Conservation (phyloP, 2,329 filamentous ascomycete species). For the Aspergillus sp. region DNA sequence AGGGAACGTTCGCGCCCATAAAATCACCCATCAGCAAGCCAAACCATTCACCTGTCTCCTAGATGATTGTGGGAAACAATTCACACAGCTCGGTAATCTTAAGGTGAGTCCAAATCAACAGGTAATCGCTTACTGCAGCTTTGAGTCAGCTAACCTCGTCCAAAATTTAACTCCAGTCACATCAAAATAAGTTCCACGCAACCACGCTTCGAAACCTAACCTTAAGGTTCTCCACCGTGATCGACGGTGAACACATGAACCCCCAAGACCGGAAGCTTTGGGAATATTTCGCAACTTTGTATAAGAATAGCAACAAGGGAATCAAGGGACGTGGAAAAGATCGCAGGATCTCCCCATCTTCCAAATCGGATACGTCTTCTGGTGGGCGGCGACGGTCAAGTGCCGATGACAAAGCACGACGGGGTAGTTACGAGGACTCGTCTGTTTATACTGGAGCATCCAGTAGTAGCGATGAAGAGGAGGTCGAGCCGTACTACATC, state of each 20-base stretch:
- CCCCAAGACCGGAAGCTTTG: conserved; percentile 73
- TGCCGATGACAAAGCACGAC: conserved; percentile 27
- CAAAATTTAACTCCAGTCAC: conserved; percentile 57
- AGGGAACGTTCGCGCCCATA: conserved; percentile 81
- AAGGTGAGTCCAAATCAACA: conserved; percentile 60
- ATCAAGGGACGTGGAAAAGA: conserved; percentile 95
- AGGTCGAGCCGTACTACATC: conserved; percentile 28
- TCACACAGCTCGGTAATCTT: conserved; percentile 87
- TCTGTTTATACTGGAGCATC: conserved; percentile 32
- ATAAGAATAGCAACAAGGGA: conserved; percentile 97
- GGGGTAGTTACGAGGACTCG: conserved; percentile 29
- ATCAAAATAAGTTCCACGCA: conserved; percentile 91
- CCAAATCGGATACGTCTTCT: conserved; percentile 20
- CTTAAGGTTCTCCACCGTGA: conserved; percentile 65
- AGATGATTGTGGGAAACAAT: conserved; percentile 81
- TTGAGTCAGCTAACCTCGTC: not conserved
- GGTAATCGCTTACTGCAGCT: not conserved
- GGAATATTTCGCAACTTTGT: conserved; percentile 81
- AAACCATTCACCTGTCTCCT: conserved; percentile 81
- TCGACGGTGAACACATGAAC: conserved; percentile 62
- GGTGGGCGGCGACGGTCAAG: conserved; percentile 17
- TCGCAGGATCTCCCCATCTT: conserved; percentile 47
- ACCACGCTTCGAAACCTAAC: conserved; percentile 70
- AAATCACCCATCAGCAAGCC: conserved; percentile 72
- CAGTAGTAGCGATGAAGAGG: conserved; percentile 36